Conservation (phyloP, 805 yeast genomes). For the Starmera caribaea region DNA sequence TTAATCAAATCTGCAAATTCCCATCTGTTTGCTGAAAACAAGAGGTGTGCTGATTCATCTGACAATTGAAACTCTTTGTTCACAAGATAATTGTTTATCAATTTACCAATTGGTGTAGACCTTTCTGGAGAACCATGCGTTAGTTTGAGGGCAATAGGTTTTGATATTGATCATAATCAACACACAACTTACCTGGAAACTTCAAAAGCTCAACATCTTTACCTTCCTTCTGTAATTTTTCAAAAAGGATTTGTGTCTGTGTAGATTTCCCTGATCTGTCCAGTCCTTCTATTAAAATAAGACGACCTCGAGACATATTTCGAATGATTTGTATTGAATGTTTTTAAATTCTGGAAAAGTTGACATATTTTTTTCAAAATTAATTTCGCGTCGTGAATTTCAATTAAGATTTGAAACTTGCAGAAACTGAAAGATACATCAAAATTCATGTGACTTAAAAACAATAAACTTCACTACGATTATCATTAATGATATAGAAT, state of each 20-base stretch:
- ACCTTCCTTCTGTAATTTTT: constrained; percentile 17
- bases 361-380: too few relatives aligned
- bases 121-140: constrained; percentile 36
- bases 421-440: too few relatives aligned
- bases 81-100: constrained; percentile 66
- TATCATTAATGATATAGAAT: too few relatives aligned
- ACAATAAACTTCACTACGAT: too few relatives aligned
- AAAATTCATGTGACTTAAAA: too few relatives aligned
- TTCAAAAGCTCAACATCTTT: constrained; percentile 45
- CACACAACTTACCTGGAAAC: constrained; percentile 47
- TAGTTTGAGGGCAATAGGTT: too few relatives aligned
- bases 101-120: constrained; percentile 67
- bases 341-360: too few relatives aligned
- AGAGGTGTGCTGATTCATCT: constrained; percentile 77
- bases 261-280: constrained; percentile 95
- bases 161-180: too few relatives aligned
- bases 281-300: constrained; percentile 83
- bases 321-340: too few relatives aligned
- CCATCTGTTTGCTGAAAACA: constrained; percentile 95
- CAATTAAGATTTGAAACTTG: too few relatives aligned
- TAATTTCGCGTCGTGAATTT: too few relatives aligned
- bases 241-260: constrained; percentile 42
- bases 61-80: constrained; percentile 39
- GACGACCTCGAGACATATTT: constrained; percentile 43
- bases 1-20: constrained; percentile 49